Conservation (phyloP, 1,284 basidiomycete species). For the Sporisorium graminicola region DNA sequence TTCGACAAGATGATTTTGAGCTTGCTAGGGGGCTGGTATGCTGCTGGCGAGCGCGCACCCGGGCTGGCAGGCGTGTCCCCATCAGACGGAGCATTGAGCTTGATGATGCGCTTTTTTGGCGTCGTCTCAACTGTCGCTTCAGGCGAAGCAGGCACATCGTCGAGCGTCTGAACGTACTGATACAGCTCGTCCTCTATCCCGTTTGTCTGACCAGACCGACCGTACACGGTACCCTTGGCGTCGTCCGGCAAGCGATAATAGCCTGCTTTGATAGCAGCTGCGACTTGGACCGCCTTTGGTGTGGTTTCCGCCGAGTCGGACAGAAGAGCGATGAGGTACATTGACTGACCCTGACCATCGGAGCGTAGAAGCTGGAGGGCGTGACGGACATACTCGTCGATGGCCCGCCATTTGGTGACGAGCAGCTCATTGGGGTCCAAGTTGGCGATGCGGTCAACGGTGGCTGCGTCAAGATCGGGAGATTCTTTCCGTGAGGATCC, state of each 20-base stretch:
- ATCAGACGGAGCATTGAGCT: conserved; percentile 26
- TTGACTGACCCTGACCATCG: conserved; percentile 64
- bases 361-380: conserved; percentile 78
- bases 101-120: conserved; percentile 31
- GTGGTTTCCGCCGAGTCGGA: conserved; percentile 78
- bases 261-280: conserved; percentile 81
- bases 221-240: conserved; percentile 48
- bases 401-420: conserved; percentile 76
- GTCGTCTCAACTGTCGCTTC: conserved; percentile 1
- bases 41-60: background rate
- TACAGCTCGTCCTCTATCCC: conserved; percentile 76
- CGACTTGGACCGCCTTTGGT: conserved; percentile 81
- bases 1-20: conserved; percentile 50
- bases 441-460: conserved; percentile 20
- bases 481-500: background rate
- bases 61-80: background rate
- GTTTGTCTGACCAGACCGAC: background rate
- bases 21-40: conserved; percentile 37
- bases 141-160: conserved; percentile 52
- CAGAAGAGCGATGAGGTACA: conserved; percentile 81
- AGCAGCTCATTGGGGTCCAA: conserved; percentile 76
- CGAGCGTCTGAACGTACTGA: conserved; percentile 82
- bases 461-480: conserved; percentile 2
- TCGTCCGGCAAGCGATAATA: conserved; percentile 75
- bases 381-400: conserved; percentile 79